Base-by-base conservation (phyloP, 75 land plant species). In the Pseudotsuga menziesii region DNA sequence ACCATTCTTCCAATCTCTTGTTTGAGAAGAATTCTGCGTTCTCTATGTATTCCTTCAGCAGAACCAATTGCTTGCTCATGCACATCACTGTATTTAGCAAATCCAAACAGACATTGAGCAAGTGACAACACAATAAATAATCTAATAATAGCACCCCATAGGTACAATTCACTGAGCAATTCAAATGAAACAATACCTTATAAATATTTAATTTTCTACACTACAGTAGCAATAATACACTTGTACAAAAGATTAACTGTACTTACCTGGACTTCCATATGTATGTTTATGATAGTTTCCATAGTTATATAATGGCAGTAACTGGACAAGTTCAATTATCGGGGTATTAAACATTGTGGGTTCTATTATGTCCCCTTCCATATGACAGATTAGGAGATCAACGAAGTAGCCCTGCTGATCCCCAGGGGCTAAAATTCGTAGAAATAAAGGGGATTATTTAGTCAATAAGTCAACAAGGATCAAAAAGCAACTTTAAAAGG, bases 1-100 rank as follows among this genome's bases (percentile, higher is more conserved):
- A 97, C 92, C 99, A 97, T 97, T 59, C 99, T 88, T 32, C 91
- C 90, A 78, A 97, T 88, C 73, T 97, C 99, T 74, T 94, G 98
- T 81, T 96, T 95, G 36, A 97, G 72, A 23, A 95, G 79, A 69
- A 93, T 88, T 83, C 99, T 88, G 80, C 95, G 91, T 73, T 95
- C 99, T 44, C 79, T 88, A 71, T 97, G 99, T 74, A 87, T 87
- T 58, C 82, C 76, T 82, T 95, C 96, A 78, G 92, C 89, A 35
- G 88, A 86, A 58, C 73, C 25, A 20, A 97, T 59, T 61, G 96
- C 96, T 80, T 85, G 90, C 57, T 97, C 99, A 61, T 97, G 98
- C 52, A 94, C 96, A 76, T 95, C 99, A 83, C 99, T 97, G 79
- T 15, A 16, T 48, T 44, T 76, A 70, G 36, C 23, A 76, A 54